phyloP scores from a whole-genome alignment of 129 eudicot genomes.

The Daucus carota region DH1_v3.0 NC_030383.2:4370001-4370500 shows the following conservation, averaged over 20 bases:
- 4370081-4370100: conserved; percentile 13
- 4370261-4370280: conserved; percentile 26
- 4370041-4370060: conserved; percentile 17
- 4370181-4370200: conserved; percentile 9
- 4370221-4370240: conserved; percentile 23
- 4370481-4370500: conserved; percentile 24
- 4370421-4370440: conserved; percentile 20
- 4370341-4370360: conserved; percentile 21
- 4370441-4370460: conserved; percentile 41
- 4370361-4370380: conserved; percentile 18
- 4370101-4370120: conserved; percentile 29
- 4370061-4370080: conserved; percentile 7
- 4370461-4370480: conserved; percentile 21
- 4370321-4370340: conserved; percentile 33
- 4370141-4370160: conserved; percentile 14
- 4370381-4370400: conserved; percentile 37
- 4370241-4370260: conserved; percentile 18
- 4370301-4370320: conserved; percentile 32
- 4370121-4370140: conserved; percentile 8
- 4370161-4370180: conserved; percentile 21
- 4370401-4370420: conserved; percentile 24
- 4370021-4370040: conserved; percentile 27
- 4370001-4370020: conserved; percentile 12
- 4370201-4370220: conserved; percentile 20
- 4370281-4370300: conserved; percentile 18